Percentiles rank a stretch among this genome's conserved stretches.
These are phyloP conservation scores for Pseudocercospora macadamiae DNA, from an alignment of 2,329 filamentous ascomycete species.

Conservation along the genomic window DNA sequence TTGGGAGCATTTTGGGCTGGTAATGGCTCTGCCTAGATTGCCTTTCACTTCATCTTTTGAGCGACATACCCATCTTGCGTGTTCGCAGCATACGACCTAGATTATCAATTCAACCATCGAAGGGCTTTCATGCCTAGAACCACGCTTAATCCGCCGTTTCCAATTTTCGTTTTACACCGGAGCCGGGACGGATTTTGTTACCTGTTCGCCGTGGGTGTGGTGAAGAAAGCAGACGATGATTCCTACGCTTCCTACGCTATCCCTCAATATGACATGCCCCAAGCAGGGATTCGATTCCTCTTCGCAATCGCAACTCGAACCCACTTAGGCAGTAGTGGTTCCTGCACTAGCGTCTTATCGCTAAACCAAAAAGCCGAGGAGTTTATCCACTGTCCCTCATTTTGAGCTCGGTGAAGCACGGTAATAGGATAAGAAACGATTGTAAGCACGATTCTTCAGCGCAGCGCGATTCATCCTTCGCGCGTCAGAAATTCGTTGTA, in stretches of 20 bases:
- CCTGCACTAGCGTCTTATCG: constrained; percentile 3
- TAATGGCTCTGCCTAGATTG: not conserved
- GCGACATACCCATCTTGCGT: constrained; percentile 9
- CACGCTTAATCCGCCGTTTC: too few species aligned
- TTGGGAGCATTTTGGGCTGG: constrained; percentile 3
- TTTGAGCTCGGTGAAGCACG: not conserved
- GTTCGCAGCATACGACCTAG: constrained; percentile 7
- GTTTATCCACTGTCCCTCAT: not conserved
- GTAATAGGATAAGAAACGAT: not conserved
- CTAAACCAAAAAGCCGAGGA: constrained; percentile 5
- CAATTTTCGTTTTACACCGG: too few species aligned
- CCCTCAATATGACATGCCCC: not conserved
- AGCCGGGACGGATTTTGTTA: not conserved
- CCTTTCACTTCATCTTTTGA: not conserved
- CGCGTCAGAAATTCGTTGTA: too few species aligned
- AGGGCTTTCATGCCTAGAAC: not conserved
- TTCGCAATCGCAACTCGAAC: too few species aligned
- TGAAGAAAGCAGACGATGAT: too few species aligned
- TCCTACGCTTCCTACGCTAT: constrained; percentile 6
- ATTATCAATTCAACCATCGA: not conserved
- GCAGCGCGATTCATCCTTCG: too few species aligned
- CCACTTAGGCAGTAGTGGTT: not conserved
- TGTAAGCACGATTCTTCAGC: not conserved
- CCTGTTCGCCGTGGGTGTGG: not conserved
- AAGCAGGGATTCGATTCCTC: constrained; percentile 10